A percentile compares a stretch with the other conserved stretches of the same genome.
These are phyloP conservation scores for Leishmania tropica DNA, from an alignment of 208 protist species.

Conservation along the genomic window DNA sequence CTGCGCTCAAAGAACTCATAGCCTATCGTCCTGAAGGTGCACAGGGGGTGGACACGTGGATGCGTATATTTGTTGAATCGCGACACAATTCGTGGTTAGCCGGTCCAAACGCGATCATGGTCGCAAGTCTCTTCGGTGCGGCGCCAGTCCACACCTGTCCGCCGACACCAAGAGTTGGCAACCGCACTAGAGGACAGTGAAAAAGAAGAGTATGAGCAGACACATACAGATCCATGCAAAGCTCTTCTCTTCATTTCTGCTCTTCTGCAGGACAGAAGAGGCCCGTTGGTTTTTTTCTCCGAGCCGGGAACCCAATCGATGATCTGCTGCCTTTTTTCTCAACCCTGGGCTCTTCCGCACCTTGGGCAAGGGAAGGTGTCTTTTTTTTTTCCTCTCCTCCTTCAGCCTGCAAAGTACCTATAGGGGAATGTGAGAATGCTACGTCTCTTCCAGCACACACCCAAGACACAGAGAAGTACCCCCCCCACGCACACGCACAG, in stretches of 20 bases:
- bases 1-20: background rate
- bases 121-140: background rate
- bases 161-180: background rate
- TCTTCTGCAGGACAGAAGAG: background rate
- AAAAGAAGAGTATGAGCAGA: background rate
- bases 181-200: background rate
- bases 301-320: background rate
- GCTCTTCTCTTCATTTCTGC: background rate
- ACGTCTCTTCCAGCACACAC: background rate
- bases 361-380: background rate
- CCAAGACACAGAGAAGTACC: background rate
- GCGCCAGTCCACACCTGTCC: background rate
- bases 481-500: background rate
- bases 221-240: background rate
- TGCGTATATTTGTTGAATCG: background rate
- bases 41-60: background rate
- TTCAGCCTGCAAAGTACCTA: background rate
- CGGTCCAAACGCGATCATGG: background rate
- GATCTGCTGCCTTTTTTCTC: background rate
- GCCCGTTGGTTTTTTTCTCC: background rate
- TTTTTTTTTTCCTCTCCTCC: background rate
- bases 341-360: background rate
- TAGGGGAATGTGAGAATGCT: background rate
- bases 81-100: background rate
- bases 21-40: background rate